Percentiles rank a stretch among this genome's conserved stretches.
Evolutionary conservation across 768 basidiomycete genomes (phyloP).

Genomic region (Gyrodon lividus): DNA sequence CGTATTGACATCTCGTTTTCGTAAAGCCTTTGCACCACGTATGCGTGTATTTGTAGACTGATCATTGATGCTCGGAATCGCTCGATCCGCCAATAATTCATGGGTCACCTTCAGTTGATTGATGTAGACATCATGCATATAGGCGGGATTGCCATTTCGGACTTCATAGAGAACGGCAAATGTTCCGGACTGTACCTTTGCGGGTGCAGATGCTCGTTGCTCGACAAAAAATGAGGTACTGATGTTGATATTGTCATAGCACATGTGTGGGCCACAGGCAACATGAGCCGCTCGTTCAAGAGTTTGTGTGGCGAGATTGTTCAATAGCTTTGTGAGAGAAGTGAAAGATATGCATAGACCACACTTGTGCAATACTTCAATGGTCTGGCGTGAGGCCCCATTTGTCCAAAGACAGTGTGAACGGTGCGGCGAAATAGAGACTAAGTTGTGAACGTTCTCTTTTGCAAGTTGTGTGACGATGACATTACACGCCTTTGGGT

Average conservation of each 20-base stretch:
- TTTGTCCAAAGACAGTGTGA: no score
- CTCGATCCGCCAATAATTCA: slow-evolving; percentile 10
- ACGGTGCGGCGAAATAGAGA: no score
- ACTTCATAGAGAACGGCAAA: slow-evolving; percentile 32
- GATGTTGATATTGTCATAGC: no score
- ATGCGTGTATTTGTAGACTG: slow-evolving; percentile 23
- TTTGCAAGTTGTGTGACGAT: no score
- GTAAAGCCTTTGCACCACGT: slow-evolving; percentile 15
- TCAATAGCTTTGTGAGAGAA: background rate
- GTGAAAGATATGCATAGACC: no score
- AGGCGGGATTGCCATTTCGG: background rate
- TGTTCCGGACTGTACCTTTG: slow-evolving; percentile 38
- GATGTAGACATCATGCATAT: background rate
- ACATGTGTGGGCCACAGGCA: background rate
- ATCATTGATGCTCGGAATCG: slow-evolving; percentile 29
- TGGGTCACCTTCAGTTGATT: slow-evolving; percentile 1
- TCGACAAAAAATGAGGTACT: slow-evolving; percentile 33
- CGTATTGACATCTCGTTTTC: slow-evolving; percentile 16
- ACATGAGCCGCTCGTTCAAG: background rate
- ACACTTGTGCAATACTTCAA: no score
- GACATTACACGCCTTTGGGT: no score
- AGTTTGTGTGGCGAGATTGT: background rate
- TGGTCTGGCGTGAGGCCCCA: no score
- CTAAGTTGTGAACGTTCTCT: no score
- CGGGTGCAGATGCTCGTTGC: slow-evolving; percentile 22